Base-by-base conservation (phyloP, 257 asterid genomes). In the Solanum arcanum region DNA sequence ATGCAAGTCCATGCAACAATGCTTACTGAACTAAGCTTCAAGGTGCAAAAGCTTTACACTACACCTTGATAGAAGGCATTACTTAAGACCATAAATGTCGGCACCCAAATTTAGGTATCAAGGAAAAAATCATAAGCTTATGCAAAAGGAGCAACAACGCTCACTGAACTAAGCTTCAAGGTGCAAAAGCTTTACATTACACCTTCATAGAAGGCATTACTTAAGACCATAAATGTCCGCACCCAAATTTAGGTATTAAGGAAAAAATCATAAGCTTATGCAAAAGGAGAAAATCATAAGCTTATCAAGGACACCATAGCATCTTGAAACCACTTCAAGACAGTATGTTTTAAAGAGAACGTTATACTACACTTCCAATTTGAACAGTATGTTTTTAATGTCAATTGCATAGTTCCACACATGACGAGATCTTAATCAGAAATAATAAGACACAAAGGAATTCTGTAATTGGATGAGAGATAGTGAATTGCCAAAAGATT, bases 401-500 rank as follows among this genome's bases (percentile, higher is more conserved):
- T 10, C 18, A 47, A 47, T 4, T 47, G 39, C 69, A 49, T 6
- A 8, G 15, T 12, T 78, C 66, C 68, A 78, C 42, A n/a, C 35
- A 13, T 27, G 15, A 78, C 62, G 15, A 77, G 39, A 39, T 5
- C n/a, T 18, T 27, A 39, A 78, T 46, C 66, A 78, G 64, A 78
- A 44, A 15, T 15, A 10, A 4, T 16, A 49, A 11, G 44, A 73
- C 83, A 20, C 86, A 90, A 90, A 87, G 44, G 90, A 86, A 49
- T 90, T 83, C 87, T 89, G 91, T 69, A 86, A 72, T 47, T 89
- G 90, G 85, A 89, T 89, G 64, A 18, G 41, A 42, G 20, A 80
- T 2, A 80, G 37, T 80, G 84, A 80, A 46, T 7, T 47, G 44
- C 85, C 69, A 7, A 10, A 8, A 76, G 49, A 10, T 47, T 31